Conservation (phyloP, 306 rosid genomes). For the Clitoria ternatea region DNA sequence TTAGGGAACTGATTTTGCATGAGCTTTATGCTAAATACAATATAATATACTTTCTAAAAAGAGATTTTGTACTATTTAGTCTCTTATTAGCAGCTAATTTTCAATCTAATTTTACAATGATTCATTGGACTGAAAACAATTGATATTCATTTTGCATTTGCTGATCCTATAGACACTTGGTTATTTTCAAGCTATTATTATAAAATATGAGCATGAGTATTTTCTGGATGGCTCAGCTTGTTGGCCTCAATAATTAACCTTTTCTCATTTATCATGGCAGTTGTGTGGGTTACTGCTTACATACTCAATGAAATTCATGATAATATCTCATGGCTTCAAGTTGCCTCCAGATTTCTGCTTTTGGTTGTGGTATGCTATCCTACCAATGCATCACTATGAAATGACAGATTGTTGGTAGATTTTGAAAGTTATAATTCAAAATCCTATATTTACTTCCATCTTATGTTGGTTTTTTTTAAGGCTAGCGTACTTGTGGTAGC, state of each 20-base stretch:
- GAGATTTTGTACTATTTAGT: not conserved
- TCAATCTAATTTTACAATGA: not conserved
- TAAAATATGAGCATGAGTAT: not conserved
- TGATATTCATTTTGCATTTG: conserved; percentile 14
- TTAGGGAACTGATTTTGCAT: not conserved
- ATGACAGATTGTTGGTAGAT: conserved; percentile 4
- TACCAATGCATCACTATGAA: conserved; percentile 5
- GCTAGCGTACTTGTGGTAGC: conserved; percentile 76
- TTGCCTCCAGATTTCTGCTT: conserved; percentile 78
- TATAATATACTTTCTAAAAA: not conserved
- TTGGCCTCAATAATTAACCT: conserved; percentile 12
- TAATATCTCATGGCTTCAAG: conserved; percentile 76
- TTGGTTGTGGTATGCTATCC: conserved; percentile 59
- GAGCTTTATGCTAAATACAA: not conserved
- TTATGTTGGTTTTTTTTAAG: conserved; percentile 43
- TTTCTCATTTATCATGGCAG: conserved; percentile 49
- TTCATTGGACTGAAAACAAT: not conserved
- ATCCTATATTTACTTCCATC: conserved; percentile 26
- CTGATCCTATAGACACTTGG: not conserved
- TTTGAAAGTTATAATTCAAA: conserved; percentile 13
- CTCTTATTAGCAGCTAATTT: not conserved
- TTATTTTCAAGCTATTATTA: conserved; percentile 3
- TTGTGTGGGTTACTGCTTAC: conserved; percentile 76
- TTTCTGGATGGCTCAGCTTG: not conserved
- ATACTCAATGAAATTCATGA: conserved; percentile 80